A percentile compares a stretch with the other conserved stretches of the same genome.
Conservation (phyloP, 2,329 filamentous ascomycete species). For the Rutstroemia sp. region DNA sequence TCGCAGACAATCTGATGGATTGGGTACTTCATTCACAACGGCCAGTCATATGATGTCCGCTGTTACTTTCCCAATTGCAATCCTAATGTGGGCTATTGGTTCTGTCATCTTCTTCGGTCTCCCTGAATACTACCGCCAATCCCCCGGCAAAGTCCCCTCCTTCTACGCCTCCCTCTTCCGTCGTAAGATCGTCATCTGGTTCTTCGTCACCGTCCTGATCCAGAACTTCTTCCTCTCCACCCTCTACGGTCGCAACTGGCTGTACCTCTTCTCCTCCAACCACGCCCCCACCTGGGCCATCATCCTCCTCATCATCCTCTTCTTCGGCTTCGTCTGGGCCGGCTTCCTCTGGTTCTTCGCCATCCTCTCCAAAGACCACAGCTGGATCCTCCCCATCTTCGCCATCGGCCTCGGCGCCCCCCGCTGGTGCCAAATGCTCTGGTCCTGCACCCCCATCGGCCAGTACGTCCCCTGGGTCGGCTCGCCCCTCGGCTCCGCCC, state of each 20-base stretch:
- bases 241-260: slow-evolving; percentile 61
- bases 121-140: slow-evolving; percentile 58
- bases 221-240: slow-evolving; percentile 38
- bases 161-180: slow-evolving; percentile 56
- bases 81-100: slow-evolving; percentile 50
- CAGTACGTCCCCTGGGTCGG: slow-evolving; percentile 54
- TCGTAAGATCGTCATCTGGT: slow-evolving; percentile 61
- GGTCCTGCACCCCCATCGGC: slow-evolving; percentile 54
- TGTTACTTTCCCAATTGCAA: slow-evolving; percentile 49
- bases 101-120: slow-evolving; percentile 51
- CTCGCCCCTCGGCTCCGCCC: slow-evolving; percentile 43
- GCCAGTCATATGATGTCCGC: slow-evolving; percentile 35
- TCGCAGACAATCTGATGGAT: slow-evolving; percentile 4
- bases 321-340: slow-evolving; percentile 50
- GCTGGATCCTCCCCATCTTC: slow-evolving; percentile 61
- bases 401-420: slow-evolving; percentile 59
- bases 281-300: slow-evolving; percentile 49
- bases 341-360: slow-evolving; percentile 44
- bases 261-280: slow-evolving; percentile 31
- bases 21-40: slow-evolving; percentile 34
- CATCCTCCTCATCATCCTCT: slow-evolving; percentile 46
- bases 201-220: slow-evolving; percentile 51
- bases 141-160: slow-evolving; percentile 54
- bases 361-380: slow-evolving; percentile 50
- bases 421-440: slow-evolving; percentile 61